Base-by-base conservation (phyloP, 129 eudicot genomes). In the Flaveria sonorensis region DNA sequence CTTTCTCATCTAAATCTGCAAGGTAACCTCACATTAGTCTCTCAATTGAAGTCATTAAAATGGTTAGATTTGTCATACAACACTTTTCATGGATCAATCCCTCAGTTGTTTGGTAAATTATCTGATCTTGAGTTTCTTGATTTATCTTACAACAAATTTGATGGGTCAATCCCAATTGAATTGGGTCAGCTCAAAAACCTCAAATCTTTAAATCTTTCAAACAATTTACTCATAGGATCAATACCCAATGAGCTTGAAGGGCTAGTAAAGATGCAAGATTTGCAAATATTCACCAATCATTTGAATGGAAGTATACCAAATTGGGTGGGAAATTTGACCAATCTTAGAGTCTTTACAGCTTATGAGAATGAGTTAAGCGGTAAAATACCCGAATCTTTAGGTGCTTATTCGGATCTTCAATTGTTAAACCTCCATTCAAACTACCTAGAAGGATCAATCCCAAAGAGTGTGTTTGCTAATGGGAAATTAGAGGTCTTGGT, bases 111-210 rank as follows among this genome's bases (percentile, higher is more conserved):
- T 75, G 97, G 96, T 57, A 76, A 92, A 39, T 82, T 95, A 30
- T 82, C 89, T 36, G 83, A 85, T 81, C 97, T 95, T 75, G 89
- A 95, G 84, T 88, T 92, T 92, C 96, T 95, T 89, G 99, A 95
- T 95, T 89, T 95, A 45, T 91, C 97, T 16, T 88, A 82, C 73
- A 95, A 95, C 66, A 89, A 83, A 78, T 89, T 95, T 84, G 92
- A 70, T 16, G 85, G 89, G 63, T 77, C 81, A 55, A 86, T 95
- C 48, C 99, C 99, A 56, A 15, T 19, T 26, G 96, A 89, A 48
- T 73, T 88, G 74, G 92, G 91, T 19, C 73, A 81, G 77, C 89
- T 95, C 45, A 78, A 66, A 60, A 95, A 86, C 14, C 89, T 95
- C 7, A 85, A 79, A 68, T 85, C 92, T 59, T 84, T 95, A 68